A percentile compares a stretch with the other conserved stretches of the same genome.
Conservation (phyloP, 495 filamentous ascomycete genomes). For the Lindgomyces ingoldianus region DNA sequence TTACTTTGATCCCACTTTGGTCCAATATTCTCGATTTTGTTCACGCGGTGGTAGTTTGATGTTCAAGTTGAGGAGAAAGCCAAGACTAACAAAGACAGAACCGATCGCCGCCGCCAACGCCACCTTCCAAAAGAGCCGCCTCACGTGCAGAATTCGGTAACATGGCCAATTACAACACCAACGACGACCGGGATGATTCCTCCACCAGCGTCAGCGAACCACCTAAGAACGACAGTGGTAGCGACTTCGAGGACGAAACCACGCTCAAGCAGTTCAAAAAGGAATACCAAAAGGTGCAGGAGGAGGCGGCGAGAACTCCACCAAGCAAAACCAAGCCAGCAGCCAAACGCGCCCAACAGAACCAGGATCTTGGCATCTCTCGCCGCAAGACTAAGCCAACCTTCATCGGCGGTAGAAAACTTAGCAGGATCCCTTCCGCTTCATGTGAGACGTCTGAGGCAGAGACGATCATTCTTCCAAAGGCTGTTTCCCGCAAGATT, state of each 20-base stretch:
- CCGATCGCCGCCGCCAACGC: constrained; percentile 5
- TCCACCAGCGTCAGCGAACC: neutral
- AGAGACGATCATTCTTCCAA: neutral
- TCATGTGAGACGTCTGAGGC: neutral
- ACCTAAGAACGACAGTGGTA: constrained; percentile 1
- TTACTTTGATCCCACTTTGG: neutral
- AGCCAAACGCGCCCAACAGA: neutral
- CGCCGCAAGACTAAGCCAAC: neutral
- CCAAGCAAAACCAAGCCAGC: neutral
- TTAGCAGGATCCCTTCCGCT: too few species aligned
- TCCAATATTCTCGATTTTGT: neutral
- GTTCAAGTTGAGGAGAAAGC: neutral
- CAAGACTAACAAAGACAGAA: constrained; percentile 7
- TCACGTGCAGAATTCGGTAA: constrained; percentile 25
- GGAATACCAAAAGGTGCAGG: neutral
- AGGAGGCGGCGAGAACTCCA: neutral
- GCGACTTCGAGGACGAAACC: constrained; percentile 1
- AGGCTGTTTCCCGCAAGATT: neutral
- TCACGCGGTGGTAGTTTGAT: too few species aligned
- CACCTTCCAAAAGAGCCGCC: neutral
- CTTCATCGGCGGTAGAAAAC: too few species aligned
- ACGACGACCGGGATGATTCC: neutral
- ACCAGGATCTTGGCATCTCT: neutral
- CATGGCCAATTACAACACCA: constrained; percentile 13
- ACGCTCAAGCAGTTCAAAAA: neutral